Evolutionary conservation across 2,329 filamentous ascomycete genomes (phyloP).

Genomic region (Cladophialophora yegresii): DNA sequence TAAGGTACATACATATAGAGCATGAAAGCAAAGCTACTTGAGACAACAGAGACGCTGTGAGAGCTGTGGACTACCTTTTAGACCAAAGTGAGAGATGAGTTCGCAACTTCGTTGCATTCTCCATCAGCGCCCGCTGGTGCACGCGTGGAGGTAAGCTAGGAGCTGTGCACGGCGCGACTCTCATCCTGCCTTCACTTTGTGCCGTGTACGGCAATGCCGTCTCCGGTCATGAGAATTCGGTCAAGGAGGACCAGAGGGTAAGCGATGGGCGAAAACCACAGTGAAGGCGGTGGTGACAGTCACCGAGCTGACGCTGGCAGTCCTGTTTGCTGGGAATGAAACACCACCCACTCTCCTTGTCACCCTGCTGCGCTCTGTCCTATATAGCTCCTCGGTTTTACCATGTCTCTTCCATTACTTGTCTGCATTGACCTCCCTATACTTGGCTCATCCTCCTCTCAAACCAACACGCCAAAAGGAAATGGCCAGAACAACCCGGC

Average conservation of each 20-base stretch:
- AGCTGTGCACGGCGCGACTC: not conserved
- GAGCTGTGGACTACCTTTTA: not conserved
- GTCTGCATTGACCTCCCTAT: too few relatives aligned
- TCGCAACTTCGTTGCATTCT: too few relatives aligned
- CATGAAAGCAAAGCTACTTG: too few relatives aligned
- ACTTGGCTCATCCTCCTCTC: not conserved
- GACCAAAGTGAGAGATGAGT: not conserved
- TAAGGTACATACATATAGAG: too few relatives aligned
- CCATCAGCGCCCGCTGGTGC: not conserved
- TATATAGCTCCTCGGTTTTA: not conserved
- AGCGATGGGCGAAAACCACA: not conserved
- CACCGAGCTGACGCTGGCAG: not conserved
- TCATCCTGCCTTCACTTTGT: not conserved
- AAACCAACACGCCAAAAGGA: not conserved
- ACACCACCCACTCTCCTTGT: not conserved
- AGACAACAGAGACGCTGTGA: not conserved
- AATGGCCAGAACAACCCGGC: not conserved
- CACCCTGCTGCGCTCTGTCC: not conserved
- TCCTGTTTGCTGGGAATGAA: not conserved
- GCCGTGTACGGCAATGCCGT: too few relatives aligned
- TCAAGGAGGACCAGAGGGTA: not conserved
- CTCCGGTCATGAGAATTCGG: not conserved
- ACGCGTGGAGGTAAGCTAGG: not conserved
- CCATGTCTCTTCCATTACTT: not conserved
- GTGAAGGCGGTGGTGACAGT: too few relatives aligned